A percentile compares a stretch with the other conserved stretches of the same genome.
phyloP scores from a whole-genome alignment of 306 rosid species.

The Quillaja saponaria region DNA sequence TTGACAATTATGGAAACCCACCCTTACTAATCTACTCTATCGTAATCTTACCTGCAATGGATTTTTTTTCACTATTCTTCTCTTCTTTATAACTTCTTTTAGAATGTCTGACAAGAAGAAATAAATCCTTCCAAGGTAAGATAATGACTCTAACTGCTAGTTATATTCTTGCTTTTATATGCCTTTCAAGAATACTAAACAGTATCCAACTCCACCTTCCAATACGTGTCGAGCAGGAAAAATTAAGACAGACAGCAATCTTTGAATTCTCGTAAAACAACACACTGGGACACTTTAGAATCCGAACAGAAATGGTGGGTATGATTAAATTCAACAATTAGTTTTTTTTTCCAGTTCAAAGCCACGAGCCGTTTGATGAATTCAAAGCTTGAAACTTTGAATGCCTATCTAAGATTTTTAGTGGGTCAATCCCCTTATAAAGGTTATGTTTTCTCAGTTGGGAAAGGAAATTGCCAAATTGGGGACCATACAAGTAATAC shows the following conservation, averaged over 20 bases:
- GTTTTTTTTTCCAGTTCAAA: conserved; percentile 35
- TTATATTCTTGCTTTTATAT: conserved; percentile 23
- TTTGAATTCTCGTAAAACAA: conserved; percentile 46
- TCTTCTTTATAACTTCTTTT: conserved; percentile 6
- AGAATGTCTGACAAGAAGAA: conserved; percentile 15
- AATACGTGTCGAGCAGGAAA: conserved; percentile 56
- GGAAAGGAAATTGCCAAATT: neutral
- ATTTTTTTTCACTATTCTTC: no score
- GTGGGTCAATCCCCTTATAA: conserved; percentile 1
- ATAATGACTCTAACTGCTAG: conserved; percentile 24
- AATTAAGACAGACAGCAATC: conserved; percentile 6
- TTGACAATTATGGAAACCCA: conserved; percentile 3
- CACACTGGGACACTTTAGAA: conserved; percentile 14
- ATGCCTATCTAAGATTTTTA: conserved; percentile 5
- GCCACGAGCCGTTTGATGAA: conserved; percentile 54
- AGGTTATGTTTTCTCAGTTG: neutral
- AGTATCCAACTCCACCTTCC: conserved; percentile 15
- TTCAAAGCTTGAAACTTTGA: conserved; percentile 52
- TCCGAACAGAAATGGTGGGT: conserved; percentile 15
- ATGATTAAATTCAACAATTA: conserved; percentile 22
- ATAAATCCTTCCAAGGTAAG: conserved; percentile 6
- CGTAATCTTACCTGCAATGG: conserved; percentile 24
- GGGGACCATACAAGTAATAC: conserved; percentile 9
- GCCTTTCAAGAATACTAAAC: neutral
- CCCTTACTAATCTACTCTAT: conserved; percentile 10